Percentiles rank a stretch among this genome's conserved stretches.
phyloP scores from a whole-genome alignment of 1,139 yeast genomes.

The Saccharomycopsis hybrid region DNA sequence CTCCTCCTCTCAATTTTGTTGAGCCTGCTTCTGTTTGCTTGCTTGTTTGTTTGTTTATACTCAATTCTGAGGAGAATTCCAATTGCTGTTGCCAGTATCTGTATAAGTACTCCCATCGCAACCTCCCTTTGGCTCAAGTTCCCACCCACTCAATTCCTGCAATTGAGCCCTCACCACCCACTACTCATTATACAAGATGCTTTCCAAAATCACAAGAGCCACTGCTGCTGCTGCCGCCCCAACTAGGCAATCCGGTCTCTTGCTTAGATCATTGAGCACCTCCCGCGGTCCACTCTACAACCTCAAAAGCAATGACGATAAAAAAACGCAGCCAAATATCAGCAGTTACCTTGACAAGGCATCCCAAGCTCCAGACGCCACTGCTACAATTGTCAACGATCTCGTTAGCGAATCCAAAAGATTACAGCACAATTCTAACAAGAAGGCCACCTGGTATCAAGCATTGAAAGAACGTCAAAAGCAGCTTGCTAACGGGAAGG shows the following conservation, averaged over 20 bases:
- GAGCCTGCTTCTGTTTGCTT: no score
- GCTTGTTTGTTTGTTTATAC: no score
- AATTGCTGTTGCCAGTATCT: no score
- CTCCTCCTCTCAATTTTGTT: no score
- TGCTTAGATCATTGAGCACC: neutral
- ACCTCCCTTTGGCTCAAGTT: no score
- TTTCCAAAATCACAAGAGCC: neutral
- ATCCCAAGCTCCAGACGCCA: slow-evolving; percentile 62
- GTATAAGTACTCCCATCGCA: no score
- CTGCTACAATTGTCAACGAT: slow-evolving; percentile 58
- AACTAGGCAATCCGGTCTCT: neutral
- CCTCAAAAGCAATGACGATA: no score
- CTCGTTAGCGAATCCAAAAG: slow-evolving; percentile 33
- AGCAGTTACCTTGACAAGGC: slow-evolving; percentile 25
- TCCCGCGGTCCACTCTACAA: no score
- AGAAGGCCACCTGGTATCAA: slow-evolving; percentile 76
- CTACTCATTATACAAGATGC: no score
- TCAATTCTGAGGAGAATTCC: no score
- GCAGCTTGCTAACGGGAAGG: slow-evolving; percentile 63
- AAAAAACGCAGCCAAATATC: neutral
- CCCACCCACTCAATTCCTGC: no score
- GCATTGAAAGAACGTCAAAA: slow-evolving; percentile 72
- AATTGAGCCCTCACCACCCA: no score
- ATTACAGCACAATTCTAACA: slow-evolving; percentile 26
- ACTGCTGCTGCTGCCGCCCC: neutral